Evolutionary conservation across 75 land plant genomes (phyloP), one percentile per base, ranked within the genome.

Genomic region (Pseudotsuga menziesii): DNA sequence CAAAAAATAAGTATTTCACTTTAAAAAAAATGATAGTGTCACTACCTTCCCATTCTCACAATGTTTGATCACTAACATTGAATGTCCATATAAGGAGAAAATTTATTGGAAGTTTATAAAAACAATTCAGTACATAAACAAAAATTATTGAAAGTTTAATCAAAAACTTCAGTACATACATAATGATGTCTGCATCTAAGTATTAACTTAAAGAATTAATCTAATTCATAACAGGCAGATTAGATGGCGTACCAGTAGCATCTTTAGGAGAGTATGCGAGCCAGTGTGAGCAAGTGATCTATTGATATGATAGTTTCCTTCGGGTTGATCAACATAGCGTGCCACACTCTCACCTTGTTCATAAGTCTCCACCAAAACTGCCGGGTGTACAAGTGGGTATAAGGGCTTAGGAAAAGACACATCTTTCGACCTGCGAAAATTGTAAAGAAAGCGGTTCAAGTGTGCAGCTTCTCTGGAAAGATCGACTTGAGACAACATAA

Each of bases 381-480:
- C 95, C 48, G 97, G 97, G 75, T 94, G 97, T 48, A 94, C 97
- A 61, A 92, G 83, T 6, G 97, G 97, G 80, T 94, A 94, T 56
- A 94, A 26, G 26, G 97, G 97, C 83, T 83, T 90, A 16, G 97
- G 97, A 75, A 94, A 94, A 23, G 95, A 94, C 6, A 90, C 95
- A 81, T 92, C 89, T 76, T 92, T 94, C 97, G 91, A 92, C 27
- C 80, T 83, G 15, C 97, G 83, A 63, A 94, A 94, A 76, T 94
- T 94, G 75, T 94, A 94, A 41, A 83, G 77, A 78, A 92, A 94
- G 2, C 95, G 89, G 78, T 93, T 94, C 82, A 94, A 74, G 71
- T 94, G 91, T n/a, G 97, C 92, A 73, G 93, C 95, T 78, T 94
- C 95, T 82, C 93, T 86, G 14, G 97, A 88, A 74, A 94, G 89